phyloP scores from a whole-genome alignment of 495 filamentous ascomycete species.

The Staphylotrichum longicolle region DNA sequence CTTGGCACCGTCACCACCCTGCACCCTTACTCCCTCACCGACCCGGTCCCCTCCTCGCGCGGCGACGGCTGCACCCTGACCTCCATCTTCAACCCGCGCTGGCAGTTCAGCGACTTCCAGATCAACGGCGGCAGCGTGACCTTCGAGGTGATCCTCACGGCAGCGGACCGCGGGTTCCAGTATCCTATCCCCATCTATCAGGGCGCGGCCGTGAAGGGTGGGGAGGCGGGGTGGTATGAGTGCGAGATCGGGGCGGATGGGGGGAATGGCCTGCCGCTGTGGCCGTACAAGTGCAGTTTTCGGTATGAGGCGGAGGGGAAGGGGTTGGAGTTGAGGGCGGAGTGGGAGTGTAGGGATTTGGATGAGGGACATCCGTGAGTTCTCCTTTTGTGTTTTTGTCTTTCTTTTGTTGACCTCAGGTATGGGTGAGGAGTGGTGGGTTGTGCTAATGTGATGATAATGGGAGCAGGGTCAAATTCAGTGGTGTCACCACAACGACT shows the following conservation, averaged over 20 bases:
- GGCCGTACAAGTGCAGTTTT: constrained; percentile 26
- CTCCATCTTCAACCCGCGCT: constrained; percentile 28
- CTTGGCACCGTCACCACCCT: constrained; percentile 17
- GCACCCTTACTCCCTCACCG: constrained; percentile 30
- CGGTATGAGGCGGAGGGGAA: constrained; percentile 20
- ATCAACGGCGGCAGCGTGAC: constrained; percentile 6
- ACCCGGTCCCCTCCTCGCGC: constrained; percentile 19
- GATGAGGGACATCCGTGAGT: constrained; percentile 32
- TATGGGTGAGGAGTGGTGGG: too few species aligned
- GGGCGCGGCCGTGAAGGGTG: background rate
- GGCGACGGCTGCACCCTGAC: constrained; percentile 33
- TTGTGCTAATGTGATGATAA: background rate
- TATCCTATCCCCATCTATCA: constrained; percentile 27
- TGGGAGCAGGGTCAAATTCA: constrained; percentile 25
- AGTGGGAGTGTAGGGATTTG: constrained; percentile 34
- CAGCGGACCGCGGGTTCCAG: constrained; percentile 23
- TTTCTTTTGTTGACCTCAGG: background rate
- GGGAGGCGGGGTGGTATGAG: constrained; percentile 21
- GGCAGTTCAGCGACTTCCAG: constrained; percentile 29
- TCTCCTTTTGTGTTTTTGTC: background rate
- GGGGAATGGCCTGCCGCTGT: constrained; percentile 23
- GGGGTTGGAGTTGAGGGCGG: constrained; percentile 25
- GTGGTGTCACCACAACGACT: constrained; percentile 25
- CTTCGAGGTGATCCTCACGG: constrained; percentile 31
- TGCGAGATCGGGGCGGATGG: constrained; percentile 27